Evolutionary conservation across 306 rosid species (phyloP).

Genomic region (Crotalaria pallida): DNA sequence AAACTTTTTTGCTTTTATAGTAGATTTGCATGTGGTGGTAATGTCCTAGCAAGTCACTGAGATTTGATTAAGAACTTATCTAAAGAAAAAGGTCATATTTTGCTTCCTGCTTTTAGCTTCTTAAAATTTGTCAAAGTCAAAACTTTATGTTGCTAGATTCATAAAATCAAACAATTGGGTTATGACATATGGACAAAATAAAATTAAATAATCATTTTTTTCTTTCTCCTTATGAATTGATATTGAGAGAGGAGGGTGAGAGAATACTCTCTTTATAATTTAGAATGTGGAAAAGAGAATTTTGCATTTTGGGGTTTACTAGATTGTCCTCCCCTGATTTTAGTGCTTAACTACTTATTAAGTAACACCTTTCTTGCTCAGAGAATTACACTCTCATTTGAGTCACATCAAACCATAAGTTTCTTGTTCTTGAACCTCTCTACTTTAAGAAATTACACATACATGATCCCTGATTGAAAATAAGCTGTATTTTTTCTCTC

Average conservation of each 20-base stretch:
- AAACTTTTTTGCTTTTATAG: not conserved
- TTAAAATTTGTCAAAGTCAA: not conserved
- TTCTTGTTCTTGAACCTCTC: no score
- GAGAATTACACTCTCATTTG: no score
- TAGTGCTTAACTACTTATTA: no score
- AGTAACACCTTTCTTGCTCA: no score
- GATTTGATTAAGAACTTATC: not conserved
- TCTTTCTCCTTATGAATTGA: not conserved
- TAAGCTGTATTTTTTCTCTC: no score
- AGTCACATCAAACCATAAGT: no score
- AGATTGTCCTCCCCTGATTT: no score
- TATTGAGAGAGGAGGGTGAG: not conserved
- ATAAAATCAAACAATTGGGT: not conserved
- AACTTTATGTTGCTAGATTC: not conserved
- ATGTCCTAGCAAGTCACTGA: not conserved
- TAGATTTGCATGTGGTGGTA: not conserved
- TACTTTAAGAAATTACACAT: no score
- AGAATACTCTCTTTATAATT: not conserved
- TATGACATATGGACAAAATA: not conserved
- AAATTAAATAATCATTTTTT: no score
- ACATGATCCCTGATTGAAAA: no score
- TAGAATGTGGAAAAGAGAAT: not conserved
- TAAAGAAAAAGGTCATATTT: not conserved
- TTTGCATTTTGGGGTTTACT: no score
- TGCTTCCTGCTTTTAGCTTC: not conserved